These are phyloP conservation scores for Mortierella sp. DNA, from an alignment of 371 early-diverging fungal species.

Conservation along the genomic window DNA sequence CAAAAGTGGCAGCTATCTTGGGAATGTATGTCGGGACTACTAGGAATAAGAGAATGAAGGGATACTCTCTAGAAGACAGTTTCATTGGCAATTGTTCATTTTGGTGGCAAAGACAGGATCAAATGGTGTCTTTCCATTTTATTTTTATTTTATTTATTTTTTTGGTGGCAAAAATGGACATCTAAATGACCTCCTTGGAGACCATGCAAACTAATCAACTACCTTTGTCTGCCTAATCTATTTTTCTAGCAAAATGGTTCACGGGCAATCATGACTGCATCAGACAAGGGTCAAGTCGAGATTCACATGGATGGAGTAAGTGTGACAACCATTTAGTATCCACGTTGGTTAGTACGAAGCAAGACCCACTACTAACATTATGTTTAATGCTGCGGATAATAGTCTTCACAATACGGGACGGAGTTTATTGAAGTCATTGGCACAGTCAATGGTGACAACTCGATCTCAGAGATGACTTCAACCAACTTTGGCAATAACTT, in stretches of 20 bases:
- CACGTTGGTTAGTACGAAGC: no score
- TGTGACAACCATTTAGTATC: background rate
- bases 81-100: background rate
- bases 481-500: constrained; percentile 45
- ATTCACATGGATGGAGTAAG: constrained; percentile 35
- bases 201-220: background rate
- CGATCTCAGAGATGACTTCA: constrained; percentile 32
- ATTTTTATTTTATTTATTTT: background rate
- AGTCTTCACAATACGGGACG: constrained; percentile 42
- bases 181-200: background rate
- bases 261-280: constrained; percentile 25
- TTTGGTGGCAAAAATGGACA: constrained; percentile 13
- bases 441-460: constrained; percentile 23
- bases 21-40: no score
- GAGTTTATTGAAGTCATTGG: constrained; percentile 48
- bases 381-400: background rate
- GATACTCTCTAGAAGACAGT: no score
- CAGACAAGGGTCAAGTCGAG: constrained; percentile 43
- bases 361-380: background rate
- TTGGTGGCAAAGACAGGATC: background rate
- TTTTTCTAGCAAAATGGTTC: constrained; percentile 32
- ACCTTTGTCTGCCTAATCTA: background rate
- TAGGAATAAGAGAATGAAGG: no score
- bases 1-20: background rate
- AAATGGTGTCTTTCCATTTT: background rate